Conservation (phyloP, 345 rosid species). For the Camelina hispida region DNA sequence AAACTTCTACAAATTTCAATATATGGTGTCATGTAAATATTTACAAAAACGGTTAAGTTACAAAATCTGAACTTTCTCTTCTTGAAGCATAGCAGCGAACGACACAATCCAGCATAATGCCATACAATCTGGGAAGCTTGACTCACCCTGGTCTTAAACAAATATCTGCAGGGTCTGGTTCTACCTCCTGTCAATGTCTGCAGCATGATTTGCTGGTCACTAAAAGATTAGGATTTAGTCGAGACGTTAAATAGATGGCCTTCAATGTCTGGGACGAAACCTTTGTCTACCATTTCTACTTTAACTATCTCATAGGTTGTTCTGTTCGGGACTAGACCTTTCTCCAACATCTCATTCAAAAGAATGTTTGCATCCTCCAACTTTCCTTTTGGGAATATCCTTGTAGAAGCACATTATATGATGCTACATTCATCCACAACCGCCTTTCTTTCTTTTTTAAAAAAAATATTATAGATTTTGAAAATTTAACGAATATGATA, state of each 20-base stretch:
- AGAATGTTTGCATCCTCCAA: constrained; percentile 72
- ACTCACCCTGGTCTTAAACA: no score
- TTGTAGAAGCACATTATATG: constrained; percentile 69
- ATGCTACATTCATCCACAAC: constrained; percentile 60
- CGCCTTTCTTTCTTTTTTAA: constrained; percentile 70
- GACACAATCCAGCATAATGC: neutral
- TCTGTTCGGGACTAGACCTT: constrained; percentile 73
- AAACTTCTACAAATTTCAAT: neutral
- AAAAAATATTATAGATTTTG: no score
- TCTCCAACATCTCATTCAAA: constrained; percentile 91
- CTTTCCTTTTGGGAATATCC: constrained; percentile 71
- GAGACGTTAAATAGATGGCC: constrained; percentile 68
- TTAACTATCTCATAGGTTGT: constrained; percentile 69
- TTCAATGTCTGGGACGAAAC: constrained; percentile 83
- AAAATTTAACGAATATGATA: no score
- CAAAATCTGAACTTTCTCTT: neutral
- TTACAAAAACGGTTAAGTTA: neutral
- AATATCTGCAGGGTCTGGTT: constrained; percentile 14
- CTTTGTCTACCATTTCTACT: constrained; percentile 81
- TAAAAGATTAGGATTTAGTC: constrained; percentile 25
- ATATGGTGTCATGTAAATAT: no score
- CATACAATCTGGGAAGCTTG: neutral
- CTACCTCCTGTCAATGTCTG: constrained; percentile 3
- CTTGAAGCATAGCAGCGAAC: neutral
- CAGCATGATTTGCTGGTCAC: neutral